A percentile compares a stretch with the other conserved stretches of the same genome.
Conservation (phyloP, 192 early-diverging fungal genomes). For the Oehlia diaphana region DNA sequence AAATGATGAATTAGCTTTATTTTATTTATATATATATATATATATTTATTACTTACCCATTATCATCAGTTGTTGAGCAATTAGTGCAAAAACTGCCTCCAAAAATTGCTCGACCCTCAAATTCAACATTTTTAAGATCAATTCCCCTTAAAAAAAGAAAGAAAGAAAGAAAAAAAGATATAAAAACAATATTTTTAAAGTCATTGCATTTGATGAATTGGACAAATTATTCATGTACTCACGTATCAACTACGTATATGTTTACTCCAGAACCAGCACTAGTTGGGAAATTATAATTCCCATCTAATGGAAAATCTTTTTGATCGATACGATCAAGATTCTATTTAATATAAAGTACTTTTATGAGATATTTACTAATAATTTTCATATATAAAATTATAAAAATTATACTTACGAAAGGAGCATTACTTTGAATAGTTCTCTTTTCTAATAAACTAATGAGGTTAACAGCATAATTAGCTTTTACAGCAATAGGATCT, state of each 20-base stretch:
- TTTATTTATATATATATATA: not conserved
- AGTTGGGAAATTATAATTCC: conserved; percentile 54
- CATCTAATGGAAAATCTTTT: conserved; percentile 46
- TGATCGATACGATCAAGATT: conserved; percentile 72
- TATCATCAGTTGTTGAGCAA: conserved; percentile 40
- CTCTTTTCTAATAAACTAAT: not conserved
- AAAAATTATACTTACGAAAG: not conserved
- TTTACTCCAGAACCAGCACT: conserved; percentile 60
- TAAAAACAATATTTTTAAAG: not conserved
- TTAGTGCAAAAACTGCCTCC: conserved; percentile 51
- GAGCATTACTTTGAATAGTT: not conserved
- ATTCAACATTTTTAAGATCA: conserved; percentile 63
- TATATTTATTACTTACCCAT: conserved; percentile 38
- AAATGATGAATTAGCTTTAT: not conserved
- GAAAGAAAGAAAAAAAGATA: too few relatives aligned
- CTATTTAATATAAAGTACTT: not conserved
- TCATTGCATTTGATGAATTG: too few relatives aligned
- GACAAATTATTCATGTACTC: conserved; percentile 28
- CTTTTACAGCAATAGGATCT: not conserved
- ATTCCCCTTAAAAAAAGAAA: conserved; percentile 52
- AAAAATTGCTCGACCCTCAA: conserved; percentile 72
- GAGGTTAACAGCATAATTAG: too few relatives aligned
- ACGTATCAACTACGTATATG: conserved; percentile 69
- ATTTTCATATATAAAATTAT: not conserved
- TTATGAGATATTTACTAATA: not conserved